Conservation (phyloP, 2,329 filamentous ascomycete genomes). For the Tolypocladium pustulatum region DNA sequence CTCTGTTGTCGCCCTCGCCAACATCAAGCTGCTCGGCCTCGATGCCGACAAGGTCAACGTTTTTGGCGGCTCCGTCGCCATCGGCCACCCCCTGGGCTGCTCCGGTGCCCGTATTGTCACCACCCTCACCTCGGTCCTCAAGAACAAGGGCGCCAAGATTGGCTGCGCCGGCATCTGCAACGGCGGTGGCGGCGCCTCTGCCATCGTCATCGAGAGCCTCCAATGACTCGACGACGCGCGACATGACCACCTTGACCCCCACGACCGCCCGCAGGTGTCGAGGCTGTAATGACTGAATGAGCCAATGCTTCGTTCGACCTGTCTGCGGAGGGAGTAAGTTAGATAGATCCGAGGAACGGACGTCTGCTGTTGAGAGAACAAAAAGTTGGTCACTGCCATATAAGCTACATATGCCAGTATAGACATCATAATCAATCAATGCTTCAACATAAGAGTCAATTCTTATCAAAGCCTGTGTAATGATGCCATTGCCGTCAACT, state of each 20-base stretch:
- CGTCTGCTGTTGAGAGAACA: not conserved
- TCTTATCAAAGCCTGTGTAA: not conserved
- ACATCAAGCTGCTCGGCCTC: slow-evolving; percentile 82
- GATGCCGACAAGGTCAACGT: slow-evolving; percentile 84
- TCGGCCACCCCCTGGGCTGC: slow-evolving; percentile 89
- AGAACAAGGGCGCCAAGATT: slow-evolving; percentile 86
- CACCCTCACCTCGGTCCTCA: slow-evolving; percentile 79
- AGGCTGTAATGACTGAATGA: slow-evolving; percentile 6
- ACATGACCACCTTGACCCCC: slow-evolving; percentile 17
- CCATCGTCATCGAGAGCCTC: slow-evolving; percentile 75
- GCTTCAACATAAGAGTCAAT: not conserved
- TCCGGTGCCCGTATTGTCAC: slow-evolving; percentile 90
- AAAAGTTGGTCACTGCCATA: not conserved
- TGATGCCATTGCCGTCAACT: not conserved
- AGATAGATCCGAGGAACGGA: not conserved
- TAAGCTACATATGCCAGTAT: not conserved
- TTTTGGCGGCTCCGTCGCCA: slow-evolving; percentile 87
- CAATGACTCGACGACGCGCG: slow-evolving; percentile 34
- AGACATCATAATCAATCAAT: not conserved
- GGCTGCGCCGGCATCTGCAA: slow-evolving; percentile 96
- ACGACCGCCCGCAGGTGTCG: not conserved
- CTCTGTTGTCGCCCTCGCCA: slow-evolving; percentile 89
- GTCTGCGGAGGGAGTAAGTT: not conserved
- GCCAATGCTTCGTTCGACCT: not conserved
- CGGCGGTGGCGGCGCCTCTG: slow-evolving; percentile 89